Evolutionary conservation across 2,329 filamentous ascomycete genomes (phyloP).

Genomic region (Stagonosporopsis vannaccii): DNA sequence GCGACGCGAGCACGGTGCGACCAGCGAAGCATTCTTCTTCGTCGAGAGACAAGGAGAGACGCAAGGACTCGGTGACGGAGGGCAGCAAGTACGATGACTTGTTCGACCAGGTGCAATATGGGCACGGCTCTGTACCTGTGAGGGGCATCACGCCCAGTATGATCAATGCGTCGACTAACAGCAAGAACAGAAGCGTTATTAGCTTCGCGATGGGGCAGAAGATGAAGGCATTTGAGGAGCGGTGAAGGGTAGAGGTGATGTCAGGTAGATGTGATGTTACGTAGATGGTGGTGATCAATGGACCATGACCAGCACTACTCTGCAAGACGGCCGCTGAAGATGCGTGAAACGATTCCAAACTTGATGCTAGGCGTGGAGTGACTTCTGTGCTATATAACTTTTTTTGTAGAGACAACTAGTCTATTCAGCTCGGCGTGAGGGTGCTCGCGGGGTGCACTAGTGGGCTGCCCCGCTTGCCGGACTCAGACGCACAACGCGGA

Average conservation of each 20-base stretch:
- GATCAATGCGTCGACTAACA: constrained; percentile 42
- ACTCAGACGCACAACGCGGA: constrained; percentile 17
- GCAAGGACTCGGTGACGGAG: constrained; percentile 44
- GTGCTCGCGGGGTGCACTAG: constrained; percentile 17
- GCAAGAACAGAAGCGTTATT: constrained; percentile 47
- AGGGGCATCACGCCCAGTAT: constrained; percentile 50
- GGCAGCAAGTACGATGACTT: constrained; percentile 38
- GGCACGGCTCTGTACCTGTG: constrained; percentile 43
- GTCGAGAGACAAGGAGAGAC: constrained; percentile 18
- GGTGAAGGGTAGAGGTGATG: not conserved
- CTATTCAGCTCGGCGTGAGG: too few species aligned
- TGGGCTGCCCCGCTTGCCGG: constrained; percentile 15
- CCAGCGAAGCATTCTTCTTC: constrained; percentile 29
- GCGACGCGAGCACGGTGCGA: constrained; percentile 46
- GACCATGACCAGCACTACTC: not conserved
- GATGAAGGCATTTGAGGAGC: constrained; percentile 37
- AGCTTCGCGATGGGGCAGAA: constrained; percentile 45
- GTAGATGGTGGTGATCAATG: not conserved
- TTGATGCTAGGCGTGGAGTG: not conserved
- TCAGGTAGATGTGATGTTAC: not conserved
- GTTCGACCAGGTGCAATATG: constrained; percentile 40
- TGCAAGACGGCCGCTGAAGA: too few species aligned
- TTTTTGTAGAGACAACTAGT: too few species aligned
- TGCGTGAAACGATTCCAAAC: not conserved
- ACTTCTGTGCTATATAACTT: too few species aligned